These are phyloP conservation scores for Letharia lupina DNA, from an alignment of 495 filamentous ascomycete species.

Conservation along the genomic window DNA sequence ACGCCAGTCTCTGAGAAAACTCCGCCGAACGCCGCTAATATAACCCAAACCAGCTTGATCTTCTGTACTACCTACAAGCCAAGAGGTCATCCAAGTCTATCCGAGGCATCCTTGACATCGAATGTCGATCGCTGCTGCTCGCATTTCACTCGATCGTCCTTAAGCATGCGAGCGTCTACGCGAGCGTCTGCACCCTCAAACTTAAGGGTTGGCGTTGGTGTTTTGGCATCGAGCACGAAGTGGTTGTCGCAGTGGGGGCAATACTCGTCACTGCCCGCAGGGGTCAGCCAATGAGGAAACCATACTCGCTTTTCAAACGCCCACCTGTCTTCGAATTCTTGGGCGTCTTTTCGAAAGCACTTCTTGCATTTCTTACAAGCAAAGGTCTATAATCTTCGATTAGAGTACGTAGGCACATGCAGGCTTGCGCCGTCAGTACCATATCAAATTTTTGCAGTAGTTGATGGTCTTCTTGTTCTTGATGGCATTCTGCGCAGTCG, in stretches of 20 bases:
- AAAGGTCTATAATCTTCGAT: conserved; percentile 45
- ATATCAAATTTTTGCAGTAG: conserved; percentile 76
- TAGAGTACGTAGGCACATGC: not conserved
- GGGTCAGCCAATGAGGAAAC: not conserved
- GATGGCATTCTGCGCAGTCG: conserved; percentile 94
- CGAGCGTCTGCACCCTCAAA: conserved; percentile 87
- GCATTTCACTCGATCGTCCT: conserved; percentile 72
- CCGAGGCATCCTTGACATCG: conserved; percentile 58
- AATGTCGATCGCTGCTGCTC: conserved; percentile 59
- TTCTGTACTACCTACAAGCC: too few relatives aligned
- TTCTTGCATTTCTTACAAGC: conserved; percentile 99
- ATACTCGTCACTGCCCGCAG: conserved; percentile 77
- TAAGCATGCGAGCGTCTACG: conserved; percentile 80
- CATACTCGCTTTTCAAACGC: conserved; percentile 8
- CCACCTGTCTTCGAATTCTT: conserved; percentile 82
- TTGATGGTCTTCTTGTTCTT: conserved; percentile 65
- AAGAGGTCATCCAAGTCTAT: conserved; percentile 74
- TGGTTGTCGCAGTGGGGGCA: conserved; percentile 99
- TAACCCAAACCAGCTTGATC: not conserved
- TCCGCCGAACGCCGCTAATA: conserved; percentile 4
- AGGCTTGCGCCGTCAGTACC: conserved; percentile 36
- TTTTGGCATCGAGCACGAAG: conserved; percentile 81
- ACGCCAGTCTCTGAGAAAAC: not conserved
- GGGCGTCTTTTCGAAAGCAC: conserved; percentile 86
- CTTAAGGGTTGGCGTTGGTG: conserved; percentile 67